A percentile compares a stretch with the other conserved stretches of the same genome.
phyloP scores from a whole-genome alignment of 768 basidiomycete genomes.

The Leccinum ochraceum region DNA sequence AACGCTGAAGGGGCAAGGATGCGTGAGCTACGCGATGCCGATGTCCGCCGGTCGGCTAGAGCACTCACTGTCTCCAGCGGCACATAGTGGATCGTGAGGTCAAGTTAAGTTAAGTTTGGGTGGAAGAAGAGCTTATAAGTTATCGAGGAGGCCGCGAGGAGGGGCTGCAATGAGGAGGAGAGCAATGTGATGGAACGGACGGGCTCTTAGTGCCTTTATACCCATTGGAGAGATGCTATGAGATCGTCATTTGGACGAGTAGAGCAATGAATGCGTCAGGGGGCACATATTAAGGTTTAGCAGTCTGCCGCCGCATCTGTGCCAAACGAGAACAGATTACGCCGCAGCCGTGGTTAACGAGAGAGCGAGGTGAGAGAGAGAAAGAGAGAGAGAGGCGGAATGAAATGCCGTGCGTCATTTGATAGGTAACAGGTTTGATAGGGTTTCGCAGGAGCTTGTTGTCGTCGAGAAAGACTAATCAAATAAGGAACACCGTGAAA shows the following conservation, averaged over 20 bases:
- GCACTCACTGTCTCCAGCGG: slow-evolving; percentile 53
- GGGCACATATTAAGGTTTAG: slow-evolving; percentile 24
- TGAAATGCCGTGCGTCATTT: slow-evolving; percentile 34
- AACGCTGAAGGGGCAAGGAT: slow-evolving; percentile 34
- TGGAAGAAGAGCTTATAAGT: background rate
- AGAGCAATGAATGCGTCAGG: slow-evolving; percentile 22
- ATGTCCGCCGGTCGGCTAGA: background rate
- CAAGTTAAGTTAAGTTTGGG: background rate
- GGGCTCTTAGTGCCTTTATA: slow-evolving; percentile 28
- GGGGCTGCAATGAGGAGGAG: slow-evolving; percentile 2
- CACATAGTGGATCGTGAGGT: slow-evolving; percentile 42
- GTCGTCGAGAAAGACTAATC: slow-evolving; percentile 41
- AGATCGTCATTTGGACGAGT: slow-evolving; percentile 22
- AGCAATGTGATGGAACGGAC: slow-evolving; percentile 13
- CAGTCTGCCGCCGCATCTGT: slow-evolving; percentile 22
- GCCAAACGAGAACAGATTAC: slow-evolving; percentile 32
- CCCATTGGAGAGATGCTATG: slow-evolving; percentile 25
- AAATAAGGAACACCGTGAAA: slow-evolving; percentile 24
- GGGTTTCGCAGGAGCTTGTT: slow-evolving; percentile 33
- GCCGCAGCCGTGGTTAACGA: slow-evolving; percentile 25
- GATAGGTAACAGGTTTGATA: slow-evolving; percentile 35
- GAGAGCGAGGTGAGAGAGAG: slow-evolving; percentile 9
- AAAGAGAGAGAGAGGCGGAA: background rate
- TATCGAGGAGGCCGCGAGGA: slow-evolving; percentile 8
- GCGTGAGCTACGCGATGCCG: slow-evolving; percentile 3